These are phyloP conservation scores for Cadophora luteo-olivacea DNA, from an alignment of 2,329 filamentous ascomycete species.

Conservation along the genomic window DNA sequence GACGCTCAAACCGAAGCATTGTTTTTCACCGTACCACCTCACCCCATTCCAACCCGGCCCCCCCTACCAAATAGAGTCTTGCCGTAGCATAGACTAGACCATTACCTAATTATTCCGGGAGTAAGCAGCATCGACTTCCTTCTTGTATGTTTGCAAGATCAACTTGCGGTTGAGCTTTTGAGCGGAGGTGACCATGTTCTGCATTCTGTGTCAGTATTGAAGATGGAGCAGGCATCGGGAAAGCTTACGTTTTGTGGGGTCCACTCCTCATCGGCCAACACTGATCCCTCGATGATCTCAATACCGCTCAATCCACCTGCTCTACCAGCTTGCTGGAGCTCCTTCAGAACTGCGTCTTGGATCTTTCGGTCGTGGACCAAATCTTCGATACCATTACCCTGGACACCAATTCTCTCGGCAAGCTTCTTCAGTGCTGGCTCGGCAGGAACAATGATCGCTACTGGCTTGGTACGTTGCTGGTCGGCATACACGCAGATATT, in stretches of 20 bases:
- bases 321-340: slow-evolving; percentile 69
- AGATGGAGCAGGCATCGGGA: slow-evolving; percentile 34
- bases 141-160: slow-evolving; percentile 66
- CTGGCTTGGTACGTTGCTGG: slow-evolving; percentile 73
- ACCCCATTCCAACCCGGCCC: not conserved
- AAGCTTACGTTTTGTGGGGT: slow-evolving; percentile 79
- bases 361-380: slow-evolving; percentile 74
- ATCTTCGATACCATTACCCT: slow-evolving; percentile 66
- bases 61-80: not conserved
- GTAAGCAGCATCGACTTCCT: slow-evolving; percentile 57
- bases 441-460: slow-evolving; percentile 79
- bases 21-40: slow-evolving; percentile 5
- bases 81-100: not conserved
- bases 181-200: slow-evolving; percentile 72
- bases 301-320: slow-evolving; percentile 71
- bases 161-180: slow-evolving; percentile 76
- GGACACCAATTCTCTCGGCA: slow-evolving; percentile 65
- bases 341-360: slow-evolving; percentile 66
- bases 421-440: slow-evolving; percentile 67
- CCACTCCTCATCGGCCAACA: slow-evolving; percentile 87
- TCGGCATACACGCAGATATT: slow-evolving; percentile 91
- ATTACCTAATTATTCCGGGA: slow-evolving; percentile 31
- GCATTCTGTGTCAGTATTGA: slow-evolving; percentile 40
- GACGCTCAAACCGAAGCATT: slow-evolving; percentile 12
- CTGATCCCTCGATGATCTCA: slow-evolving; percentile 78